Evolutionary conservation across 306 rosid genomes (phyloP).

Genomic region (Casuarina glauca): DNA sequence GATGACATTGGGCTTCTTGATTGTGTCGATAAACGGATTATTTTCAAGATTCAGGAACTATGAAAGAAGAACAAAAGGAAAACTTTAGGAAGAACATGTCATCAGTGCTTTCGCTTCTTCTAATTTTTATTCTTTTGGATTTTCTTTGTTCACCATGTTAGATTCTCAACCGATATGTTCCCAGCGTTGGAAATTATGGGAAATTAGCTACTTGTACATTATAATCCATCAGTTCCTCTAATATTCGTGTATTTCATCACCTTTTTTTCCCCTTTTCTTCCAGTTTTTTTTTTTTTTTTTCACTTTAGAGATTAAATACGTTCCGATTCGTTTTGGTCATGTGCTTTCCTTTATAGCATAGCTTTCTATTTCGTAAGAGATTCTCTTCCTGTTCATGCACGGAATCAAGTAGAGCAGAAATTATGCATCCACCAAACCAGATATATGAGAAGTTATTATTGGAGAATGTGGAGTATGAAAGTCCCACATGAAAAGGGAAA

Average conservation of each 20-base stretch:
- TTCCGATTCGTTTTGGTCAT: not conserved
- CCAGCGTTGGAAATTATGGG: constrained; percentile 40
- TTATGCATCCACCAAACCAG: too few relatives aligned
- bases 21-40: constrained; percentile 69
- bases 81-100: constrained; percentile 2
- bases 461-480: not conserved
- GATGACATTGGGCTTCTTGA: constrained; percentile 85
- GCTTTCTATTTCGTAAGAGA: not conserved
- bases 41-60: constrained; percentile 73
- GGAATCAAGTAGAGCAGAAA: not conserved
- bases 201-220: constrained; percentile 42
- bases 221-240: constrained; percentile 21
- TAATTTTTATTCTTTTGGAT: not conserved
- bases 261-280: not conserved
- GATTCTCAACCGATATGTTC: constrained; percentile 30
- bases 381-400: constrained; percentile 4
- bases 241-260: not conserved
- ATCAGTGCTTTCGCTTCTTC: constrained; percentile 11
- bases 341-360: not conserved
- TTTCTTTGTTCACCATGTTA: constrained; percentile 42
- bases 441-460: not conserved
- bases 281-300: not conserved
- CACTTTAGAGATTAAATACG: not conserved
- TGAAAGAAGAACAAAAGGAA: constrained; percentile 21
- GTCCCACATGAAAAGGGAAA: too few relatives aligned